phyloP scores from a whole-genome alignment of 202 grass and related monocot species.

The Carex sylvatica region DNA sequence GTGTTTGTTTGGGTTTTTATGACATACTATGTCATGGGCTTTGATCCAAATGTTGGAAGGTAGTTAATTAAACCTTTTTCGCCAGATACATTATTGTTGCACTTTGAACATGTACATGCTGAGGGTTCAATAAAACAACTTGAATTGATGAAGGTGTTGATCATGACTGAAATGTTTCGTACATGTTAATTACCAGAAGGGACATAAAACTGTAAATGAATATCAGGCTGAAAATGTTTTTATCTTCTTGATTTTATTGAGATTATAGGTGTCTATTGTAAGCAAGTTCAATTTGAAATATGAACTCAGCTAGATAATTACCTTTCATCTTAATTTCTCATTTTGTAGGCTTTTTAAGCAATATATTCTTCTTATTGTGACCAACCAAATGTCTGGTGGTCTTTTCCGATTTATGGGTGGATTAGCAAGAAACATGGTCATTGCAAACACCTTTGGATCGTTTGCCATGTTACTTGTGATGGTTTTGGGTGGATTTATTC shows the following conservation, averaged over 20 bases:
- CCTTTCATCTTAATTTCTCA: neutral
- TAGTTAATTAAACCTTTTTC: neutral
- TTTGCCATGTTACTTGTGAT: conserved; percentile 62
- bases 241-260: neutral
- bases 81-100: neutral
- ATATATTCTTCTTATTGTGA: conserved; percentile 48
- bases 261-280: neutral
- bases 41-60: conserved; percentile 29
- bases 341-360: conserved; percentile 67
- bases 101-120: neutral
- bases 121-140: neutral
- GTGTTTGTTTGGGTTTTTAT: conserved; percentile 17
- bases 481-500: conserved; percentile 69
- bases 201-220: neutral
- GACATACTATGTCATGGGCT: conserved; percentile 61
- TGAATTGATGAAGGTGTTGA: neutral
- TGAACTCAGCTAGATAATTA: neutral
- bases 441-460: conserved; percentile 62
- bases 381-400: conserved; percentile 53
- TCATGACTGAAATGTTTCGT: neutral
- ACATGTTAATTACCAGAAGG: neutral
- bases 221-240: neutral
- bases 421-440: conserved; percentile 48
- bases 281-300: neutral
- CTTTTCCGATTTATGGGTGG: conserved; percentile 68